Evolutionary conservation across 2,329 filamentous ascomycete genomes (phyloP), one percentile per base, ranked within the genome.

Genomic region (Lachnellula hyalina): DNA sequence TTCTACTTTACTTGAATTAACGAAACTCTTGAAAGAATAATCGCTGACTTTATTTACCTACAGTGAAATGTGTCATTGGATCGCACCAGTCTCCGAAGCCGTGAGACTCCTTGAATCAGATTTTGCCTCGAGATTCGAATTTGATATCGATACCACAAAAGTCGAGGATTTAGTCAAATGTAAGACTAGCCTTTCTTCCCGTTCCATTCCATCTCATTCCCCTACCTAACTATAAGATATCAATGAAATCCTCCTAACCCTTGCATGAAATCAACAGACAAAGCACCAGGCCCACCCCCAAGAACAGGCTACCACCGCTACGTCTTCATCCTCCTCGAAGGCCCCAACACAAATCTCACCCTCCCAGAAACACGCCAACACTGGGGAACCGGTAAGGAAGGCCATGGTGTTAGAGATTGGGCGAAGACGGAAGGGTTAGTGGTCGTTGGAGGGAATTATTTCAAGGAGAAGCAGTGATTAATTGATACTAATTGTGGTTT

Each of bases 241-340:
- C 40, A 34, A 15, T 40, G 17, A 19, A 35, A 36, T 5, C 19
- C 8, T 12, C 25, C 14, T n/a, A 28, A 21, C 15, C 7, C 17
- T 8, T 9, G 19, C 15, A 32, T 11, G 21, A 47, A 28, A 14
- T 15, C 6, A 11, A 28, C 70, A 55, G 82, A 81, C 61, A 76
- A 80, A 60, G 72, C 79, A 5, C 81, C 81, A 0, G 74, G 73
- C 5, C 80, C 81, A 32, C 81, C 80, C 0, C 68, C 73, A 6
- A 77, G 78, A 68, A 83, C 80, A 0, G 79, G 79, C 2, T 76
- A 77, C 61, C 80, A 83, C 62, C 72, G 81, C 51, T 83, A 83
- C 64, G 76, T 83, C 3, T 80, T 83, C 58, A 68, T 81, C 4
- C 71, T 78, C 6, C 70, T 82, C 54, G 74, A 68, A 50, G 71